phyloP scores from a whole-genome alignment of 305 asterid genomes.

The Nicotiana rustica region DNA sequence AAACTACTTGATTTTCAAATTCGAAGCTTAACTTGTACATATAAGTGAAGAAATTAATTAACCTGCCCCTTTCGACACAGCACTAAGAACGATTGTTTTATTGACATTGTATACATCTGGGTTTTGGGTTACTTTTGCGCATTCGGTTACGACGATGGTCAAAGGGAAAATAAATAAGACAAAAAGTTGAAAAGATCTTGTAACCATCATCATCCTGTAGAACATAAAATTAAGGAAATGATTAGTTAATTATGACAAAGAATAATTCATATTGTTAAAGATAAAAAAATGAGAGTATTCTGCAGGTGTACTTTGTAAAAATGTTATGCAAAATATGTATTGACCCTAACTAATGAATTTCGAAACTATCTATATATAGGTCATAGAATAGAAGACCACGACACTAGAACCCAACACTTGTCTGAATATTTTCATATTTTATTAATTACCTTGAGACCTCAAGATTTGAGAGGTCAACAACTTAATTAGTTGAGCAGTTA shows the following conservation, averaged over 20 bases:
- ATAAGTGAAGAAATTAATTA: constrained; percentile 7
- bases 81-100: constrained; percentile 45
- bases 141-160: neutral
- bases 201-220: neutral
- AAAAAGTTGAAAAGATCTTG: neutral
- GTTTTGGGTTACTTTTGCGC: neutral
- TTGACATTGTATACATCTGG: neutral
- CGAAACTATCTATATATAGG: neutral
- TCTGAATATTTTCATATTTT: neutral
- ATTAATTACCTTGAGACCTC: neutral
- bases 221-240: neutral
- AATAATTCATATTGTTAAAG: neutral
- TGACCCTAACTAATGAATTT: neutral
- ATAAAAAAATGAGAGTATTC: neutral
- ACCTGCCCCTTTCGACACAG: constrained; percentile 89
- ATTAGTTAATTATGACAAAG: neutral
- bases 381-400: neutral
- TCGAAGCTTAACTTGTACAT: neutral
- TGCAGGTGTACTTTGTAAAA: constrained; percentile 8
- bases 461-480: neutral
- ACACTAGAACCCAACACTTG: neutral
- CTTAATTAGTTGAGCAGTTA: neutral
- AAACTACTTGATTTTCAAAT: neutral
- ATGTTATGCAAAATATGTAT: neutral
- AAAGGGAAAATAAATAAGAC: neutral